Evolutionary conservation across 495 filamentous ascomycete species (phyloP).

Genomic region (Lindgomyces ingoldianus): DNA sequence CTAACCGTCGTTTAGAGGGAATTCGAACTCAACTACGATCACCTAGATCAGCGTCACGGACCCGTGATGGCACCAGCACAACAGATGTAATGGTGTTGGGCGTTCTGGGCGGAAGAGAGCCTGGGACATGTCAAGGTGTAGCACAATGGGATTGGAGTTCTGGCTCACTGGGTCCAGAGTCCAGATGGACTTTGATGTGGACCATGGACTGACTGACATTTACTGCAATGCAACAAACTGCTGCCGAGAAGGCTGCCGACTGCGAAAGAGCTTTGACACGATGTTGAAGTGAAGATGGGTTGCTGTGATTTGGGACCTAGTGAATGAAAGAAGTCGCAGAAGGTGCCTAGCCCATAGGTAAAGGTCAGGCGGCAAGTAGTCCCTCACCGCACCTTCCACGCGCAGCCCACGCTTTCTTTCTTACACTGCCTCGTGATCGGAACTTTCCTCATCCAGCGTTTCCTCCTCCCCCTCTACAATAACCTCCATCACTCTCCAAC

Average conservation of each 20-base stretch:
- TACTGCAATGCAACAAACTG: neutral
- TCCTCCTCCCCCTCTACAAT: neutral
- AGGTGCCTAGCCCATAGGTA: neutral
- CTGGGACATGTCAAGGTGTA: neutral
- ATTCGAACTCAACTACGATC: slow-evolving; percentile 75
- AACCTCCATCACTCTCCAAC: neutral
- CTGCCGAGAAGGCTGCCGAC: neutral
- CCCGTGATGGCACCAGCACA: slow-evolving; percentile 3
- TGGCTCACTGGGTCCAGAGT: no score
- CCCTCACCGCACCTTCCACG: neutral
- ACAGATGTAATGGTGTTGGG: neutral
- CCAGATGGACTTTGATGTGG: no score
- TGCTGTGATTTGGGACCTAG: no score
- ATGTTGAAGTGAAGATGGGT: no score
- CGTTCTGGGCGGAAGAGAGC: neutral
- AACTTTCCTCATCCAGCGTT: no score
- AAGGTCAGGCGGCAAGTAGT: neutral
- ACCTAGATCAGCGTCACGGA: slow-evolving; percentile 66
- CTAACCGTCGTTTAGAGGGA: slow-evolving; percentile 59
- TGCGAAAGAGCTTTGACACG: no score
- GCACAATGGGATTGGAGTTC: no score
- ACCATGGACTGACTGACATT: no score
- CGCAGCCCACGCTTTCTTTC: neutral
- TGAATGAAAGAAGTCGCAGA: no score
- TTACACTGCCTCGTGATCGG: no score